Percentiles rank a stretch among this genome's conserved stretches.
phyloP scores from a whole-genome alignment of 208 protist genomes.

The Trypanosomatidae sp. region DNA sequence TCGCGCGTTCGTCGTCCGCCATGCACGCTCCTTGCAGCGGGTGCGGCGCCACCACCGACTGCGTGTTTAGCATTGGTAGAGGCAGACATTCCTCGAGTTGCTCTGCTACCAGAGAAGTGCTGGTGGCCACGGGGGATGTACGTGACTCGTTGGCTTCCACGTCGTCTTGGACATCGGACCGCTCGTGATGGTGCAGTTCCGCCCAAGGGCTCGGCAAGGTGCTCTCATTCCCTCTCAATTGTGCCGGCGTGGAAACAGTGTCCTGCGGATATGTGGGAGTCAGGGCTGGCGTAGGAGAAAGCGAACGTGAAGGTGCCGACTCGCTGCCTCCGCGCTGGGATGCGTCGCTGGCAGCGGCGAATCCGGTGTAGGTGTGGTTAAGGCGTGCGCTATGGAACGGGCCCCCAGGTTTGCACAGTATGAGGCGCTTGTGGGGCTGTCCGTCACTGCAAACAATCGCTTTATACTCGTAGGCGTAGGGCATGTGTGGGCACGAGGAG shows the following conservation, averaged over 20 bases:
- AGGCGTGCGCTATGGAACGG: neutral
- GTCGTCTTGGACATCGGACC: neutral
- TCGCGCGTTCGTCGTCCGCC: constrained; percentile 6
- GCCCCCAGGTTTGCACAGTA: neutral
- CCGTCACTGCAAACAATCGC: constrained; percentile 7
- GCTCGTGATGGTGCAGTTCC: neutral
- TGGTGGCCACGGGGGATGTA: neutral
- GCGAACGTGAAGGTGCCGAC: neutral
- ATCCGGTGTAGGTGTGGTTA: neutral
- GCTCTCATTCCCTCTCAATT: neutral
- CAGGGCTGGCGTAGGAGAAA: neutral
- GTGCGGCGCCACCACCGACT: neutral
- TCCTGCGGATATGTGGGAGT: neutral
- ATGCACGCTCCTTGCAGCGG: constrained; percentile 3
- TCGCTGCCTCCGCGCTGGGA: neutral
- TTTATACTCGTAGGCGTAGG: constrained; percentile 9
- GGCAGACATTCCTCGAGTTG: too few relatives aligned
- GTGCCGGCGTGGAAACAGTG: neutral
- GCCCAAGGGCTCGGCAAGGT: neutral
- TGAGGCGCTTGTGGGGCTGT: constrained; percentile 3
- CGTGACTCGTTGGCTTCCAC: neutral
- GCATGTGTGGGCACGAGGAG: neutral
- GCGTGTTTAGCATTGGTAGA: neutral
- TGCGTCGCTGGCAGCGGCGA: neutral
- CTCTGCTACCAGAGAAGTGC: neutral